phyloP scores from a whole-genome alignment of 768 basidiomycete genomes.

The Mrakia gelida region DNA sequence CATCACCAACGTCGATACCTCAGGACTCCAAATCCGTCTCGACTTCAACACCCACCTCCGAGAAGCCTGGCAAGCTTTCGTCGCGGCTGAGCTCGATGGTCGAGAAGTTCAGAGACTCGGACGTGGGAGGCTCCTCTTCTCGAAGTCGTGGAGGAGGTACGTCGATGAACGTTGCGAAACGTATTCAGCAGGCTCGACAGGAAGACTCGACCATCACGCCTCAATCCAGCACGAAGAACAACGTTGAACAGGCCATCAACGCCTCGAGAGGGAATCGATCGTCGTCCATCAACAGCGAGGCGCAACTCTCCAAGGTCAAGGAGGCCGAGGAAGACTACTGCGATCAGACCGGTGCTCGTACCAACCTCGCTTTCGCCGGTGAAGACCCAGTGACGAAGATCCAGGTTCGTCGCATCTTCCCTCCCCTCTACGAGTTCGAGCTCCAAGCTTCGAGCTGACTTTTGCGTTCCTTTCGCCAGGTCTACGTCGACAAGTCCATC shows the following conservation, averaged over 20 bases:
- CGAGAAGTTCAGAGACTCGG: not conserved
- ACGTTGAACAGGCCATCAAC: slow-evolving; percentile 28
- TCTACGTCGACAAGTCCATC: slow-evolving; percentile 42
- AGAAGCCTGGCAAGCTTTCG: not conserved
- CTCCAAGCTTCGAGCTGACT: slow-evolving; percentile 5
- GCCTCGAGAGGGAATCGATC: slow-evolving; percentile 20
- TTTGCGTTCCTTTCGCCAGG: slow-evolving; percentile 39
- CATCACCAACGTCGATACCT: not conserved
- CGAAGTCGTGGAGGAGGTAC: not conserved
- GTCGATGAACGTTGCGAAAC: not conserved
- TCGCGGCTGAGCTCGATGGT: not conserved
- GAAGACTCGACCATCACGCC: not conserved
- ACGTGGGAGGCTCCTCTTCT: not conserved
- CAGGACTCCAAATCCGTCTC: slow-evolving; percentile 8
- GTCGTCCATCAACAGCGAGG: slow-evolving; percentile 3
- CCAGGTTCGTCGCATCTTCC: slow-evolving; percentile 56
- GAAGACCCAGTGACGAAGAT: slow-evolving; percentile 23
- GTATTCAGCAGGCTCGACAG: not conserved
- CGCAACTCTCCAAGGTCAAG: slow-evolving; percentile 1
- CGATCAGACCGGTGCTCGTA: slow-evolving; percentile 14
- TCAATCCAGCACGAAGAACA: not conserved
- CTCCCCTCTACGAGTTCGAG: slow-evolving; percentile 52
- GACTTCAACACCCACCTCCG: not conserved
- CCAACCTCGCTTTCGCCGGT: slow-evolving; percentile 33
- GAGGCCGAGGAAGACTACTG: slow-evolving; percentile 28